Conservation (phyloP, 306 rosid species). For the Citrullus amarus region DNA sequence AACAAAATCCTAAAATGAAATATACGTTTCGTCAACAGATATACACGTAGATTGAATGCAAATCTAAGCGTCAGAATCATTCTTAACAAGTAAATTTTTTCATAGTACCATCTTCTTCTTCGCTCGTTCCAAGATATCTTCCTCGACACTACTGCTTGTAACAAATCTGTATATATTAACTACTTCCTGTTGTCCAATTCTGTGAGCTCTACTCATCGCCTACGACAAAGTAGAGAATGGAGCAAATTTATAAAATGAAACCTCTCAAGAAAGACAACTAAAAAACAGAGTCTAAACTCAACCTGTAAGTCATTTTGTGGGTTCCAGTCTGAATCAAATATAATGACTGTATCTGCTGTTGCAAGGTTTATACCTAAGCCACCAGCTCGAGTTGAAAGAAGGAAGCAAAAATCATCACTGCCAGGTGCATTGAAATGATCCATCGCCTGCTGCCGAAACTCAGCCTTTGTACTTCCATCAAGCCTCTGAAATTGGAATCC, state of each 20-base stretch:
- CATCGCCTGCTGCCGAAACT: constrained; percentile 98
- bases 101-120: constrained; percentile 87
- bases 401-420: constrained; percentile 98
- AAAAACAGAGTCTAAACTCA: background rate
- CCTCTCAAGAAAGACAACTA: background rate
- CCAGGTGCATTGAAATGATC: constrained; percentile 98
- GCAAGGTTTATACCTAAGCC: constrained; percentile 98
- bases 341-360: constrained; percentile 96
- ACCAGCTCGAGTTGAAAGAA: constrained; percentile 98
- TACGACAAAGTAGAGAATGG: constrained; percentile 15
- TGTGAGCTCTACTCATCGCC: constrained; percentile 99
- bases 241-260: background rate
- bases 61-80: constrained; percentile 1
- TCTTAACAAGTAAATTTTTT: background rate
- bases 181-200: constrained; percentile 98
- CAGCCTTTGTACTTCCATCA: constrained; percentile 98
- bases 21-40: background rate
- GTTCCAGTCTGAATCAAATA: constrained; percentile 99
- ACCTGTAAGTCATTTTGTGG: constrained; percentile 99
- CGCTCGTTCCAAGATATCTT: constrained; percentile 97
- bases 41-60: background rate
- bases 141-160: constrained; percentile 98
- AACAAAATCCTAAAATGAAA: constrained; percentile 4
- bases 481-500: constrained; percentile 98
- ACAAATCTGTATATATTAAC: constrained; percentile 98